phyloP scores from a whole-genome alignment of 345 rosid species.

The Barbarea vulgaris region DNA sequence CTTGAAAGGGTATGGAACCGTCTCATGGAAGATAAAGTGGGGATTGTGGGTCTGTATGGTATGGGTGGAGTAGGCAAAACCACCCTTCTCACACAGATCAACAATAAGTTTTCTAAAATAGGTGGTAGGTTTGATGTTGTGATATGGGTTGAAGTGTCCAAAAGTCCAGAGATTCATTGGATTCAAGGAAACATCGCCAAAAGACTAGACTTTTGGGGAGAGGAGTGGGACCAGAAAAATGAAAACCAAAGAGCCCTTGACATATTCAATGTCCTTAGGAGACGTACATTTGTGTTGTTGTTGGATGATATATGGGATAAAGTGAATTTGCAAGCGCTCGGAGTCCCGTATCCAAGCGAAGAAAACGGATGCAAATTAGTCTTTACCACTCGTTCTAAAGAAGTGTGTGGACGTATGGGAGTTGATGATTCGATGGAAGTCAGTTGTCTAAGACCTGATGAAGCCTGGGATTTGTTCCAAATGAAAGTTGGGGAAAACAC shows the following conservation, averaged over 20 bases:
- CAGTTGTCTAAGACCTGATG: conserved; percentile 24
- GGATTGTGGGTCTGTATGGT: background rate
- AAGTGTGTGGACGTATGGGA: conserved; percentile 25
- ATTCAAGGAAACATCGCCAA: conserved; percentile 28
- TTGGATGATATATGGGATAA: conserved; percentile 20
- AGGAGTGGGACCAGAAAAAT: conserved; percentile 14
- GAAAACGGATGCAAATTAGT: conserved; percentile 23
- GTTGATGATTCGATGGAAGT: conserved; percentile 16
- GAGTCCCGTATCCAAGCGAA: too few species aligned
- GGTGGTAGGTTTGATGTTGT: background rate
- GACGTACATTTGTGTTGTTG: conserved; percentile 19
- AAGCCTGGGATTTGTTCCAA: conserved; percentile 21
- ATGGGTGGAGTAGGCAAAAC: background rate
- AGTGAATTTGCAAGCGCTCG: too few species aligned
- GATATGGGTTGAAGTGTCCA: too few species aligned
- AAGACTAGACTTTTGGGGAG: background rate
- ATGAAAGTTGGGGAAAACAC: conserved; percentile 1
- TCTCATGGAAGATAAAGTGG: background rate
- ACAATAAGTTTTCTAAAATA: background rate
- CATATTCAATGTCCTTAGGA: background rate
- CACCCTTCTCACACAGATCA: background rate
- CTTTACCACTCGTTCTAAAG: conserved; percentile 23
- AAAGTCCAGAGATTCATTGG: too few species aligned
- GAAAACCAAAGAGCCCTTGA: background rate
- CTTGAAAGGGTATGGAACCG: background rate